Evolutionary conservation across 768 basidiomycete species (phyloP).

Genomic region (Rhizopogon salebrosus): DNA sequence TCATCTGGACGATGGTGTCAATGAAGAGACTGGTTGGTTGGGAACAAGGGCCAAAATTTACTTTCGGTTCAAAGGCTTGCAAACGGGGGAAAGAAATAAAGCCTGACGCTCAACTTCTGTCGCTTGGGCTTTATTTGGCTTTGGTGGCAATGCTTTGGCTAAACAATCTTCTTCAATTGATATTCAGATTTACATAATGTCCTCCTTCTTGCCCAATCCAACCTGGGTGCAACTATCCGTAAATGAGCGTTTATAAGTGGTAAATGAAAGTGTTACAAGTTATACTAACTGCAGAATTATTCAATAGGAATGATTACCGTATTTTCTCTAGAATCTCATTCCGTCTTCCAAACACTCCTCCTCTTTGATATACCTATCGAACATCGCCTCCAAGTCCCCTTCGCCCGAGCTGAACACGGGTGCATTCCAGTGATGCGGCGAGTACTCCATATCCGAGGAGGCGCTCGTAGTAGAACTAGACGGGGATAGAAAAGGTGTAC

Average conservation of each 20-base stretch:
- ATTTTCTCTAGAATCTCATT: neutral
- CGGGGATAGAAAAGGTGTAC: conserved; percentile 1
- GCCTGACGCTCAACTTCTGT: conserved; percentile 20
- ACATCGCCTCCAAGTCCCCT: conserved; percentile 27
- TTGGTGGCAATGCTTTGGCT: conserved; percentile 21
- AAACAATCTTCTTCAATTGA: conserved; percentile 5
- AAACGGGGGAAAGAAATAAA: conserved; percentile 45
- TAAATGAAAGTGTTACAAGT: conserved; percentile 1
- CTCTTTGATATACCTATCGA: conserved; percentile 36
- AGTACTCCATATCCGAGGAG: neutral
- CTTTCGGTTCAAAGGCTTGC: conserved; percentile 49
- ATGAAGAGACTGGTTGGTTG: conserved; percentile 15
- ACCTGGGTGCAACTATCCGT: conserved; percentile 3
- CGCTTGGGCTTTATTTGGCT: conserved; percentile 30
- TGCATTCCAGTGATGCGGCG: neutral
- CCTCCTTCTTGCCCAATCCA: neutral
- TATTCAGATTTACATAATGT: no score
- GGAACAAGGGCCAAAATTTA: conserved; percentile 34
- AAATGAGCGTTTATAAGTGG: conserved; percentile 2
- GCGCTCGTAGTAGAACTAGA: neutral
- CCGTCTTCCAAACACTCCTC: conserved; percentile 23
- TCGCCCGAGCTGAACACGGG: conserved; percentile 5
- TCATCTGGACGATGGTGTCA: conserved; percentile 44
- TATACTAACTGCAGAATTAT: conserved; percentile 4
- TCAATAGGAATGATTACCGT: neutral